phyloP scores from a whole-genome alignment of 306 rosid species.

The Hylodesmum podocarpum region DNA sequence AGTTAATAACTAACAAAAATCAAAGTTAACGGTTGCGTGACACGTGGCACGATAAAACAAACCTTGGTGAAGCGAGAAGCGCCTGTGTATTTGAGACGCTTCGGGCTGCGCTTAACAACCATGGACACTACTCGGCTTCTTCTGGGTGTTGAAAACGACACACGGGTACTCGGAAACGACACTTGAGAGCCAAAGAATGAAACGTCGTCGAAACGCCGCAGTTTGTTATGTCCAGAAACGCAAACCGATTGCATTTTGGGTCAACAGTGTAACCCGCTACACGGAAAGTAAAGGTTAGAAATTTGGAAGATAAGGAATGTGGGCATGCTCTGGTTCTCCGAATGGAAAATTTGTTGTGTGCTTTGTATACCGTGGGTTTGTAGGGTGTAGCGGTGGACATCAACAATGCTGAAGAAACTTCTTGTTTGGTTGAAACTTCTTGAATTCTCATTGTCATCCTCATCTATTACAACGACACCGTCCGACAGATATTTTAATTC shows the following conservation, averaged over 20 bases:
- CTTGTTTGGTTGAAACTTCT: neutral
- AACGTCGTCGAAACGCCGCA: slow-evolving; percentile 26
- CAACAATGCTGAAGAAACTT: neutral
- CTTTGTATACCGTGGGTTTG: neutral
- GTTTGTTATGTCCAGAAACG: slow-evolving; percentile 27
- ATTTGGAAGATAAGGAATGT: neutral
- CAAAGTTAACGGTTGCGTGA: neutral
- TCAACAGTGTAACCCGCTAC: neutral
- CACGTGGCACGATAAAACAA: neutral
- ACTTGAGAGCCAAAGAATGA: slow-evolving; percentile 33
- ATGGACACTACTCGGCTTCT: slow-evolving; percentile 41
- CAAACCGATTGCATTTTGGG: slow-evolving; percentile 33
- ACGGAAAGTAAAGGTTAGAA: neutral
- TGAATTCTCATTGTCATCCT: neutral
- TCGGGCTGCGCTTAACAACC: slow-evolving; percentile 81
- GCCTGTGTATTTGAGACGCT: slow-evolving; percentile 79
- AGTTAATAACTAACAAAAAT: neutral
- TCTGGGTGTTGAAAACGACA: slow-evolving; percentile 20
- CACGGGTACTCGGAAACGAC: slow-evolving; percentile 16
- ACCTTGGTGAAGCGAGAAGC: slow-evolving; percentile 86
- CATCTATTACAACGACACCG: neutral
- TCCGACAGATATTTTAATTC: neutral
- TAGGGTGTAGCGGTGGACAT: neutral
- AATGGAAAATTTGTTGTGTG: neutral
- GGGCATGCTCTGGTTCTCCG: neutral